phyloP scores from a whole-genome alignment of 495 filamentous ascomycete genomes.

The Pseudevernia furfuracea region DNA sequence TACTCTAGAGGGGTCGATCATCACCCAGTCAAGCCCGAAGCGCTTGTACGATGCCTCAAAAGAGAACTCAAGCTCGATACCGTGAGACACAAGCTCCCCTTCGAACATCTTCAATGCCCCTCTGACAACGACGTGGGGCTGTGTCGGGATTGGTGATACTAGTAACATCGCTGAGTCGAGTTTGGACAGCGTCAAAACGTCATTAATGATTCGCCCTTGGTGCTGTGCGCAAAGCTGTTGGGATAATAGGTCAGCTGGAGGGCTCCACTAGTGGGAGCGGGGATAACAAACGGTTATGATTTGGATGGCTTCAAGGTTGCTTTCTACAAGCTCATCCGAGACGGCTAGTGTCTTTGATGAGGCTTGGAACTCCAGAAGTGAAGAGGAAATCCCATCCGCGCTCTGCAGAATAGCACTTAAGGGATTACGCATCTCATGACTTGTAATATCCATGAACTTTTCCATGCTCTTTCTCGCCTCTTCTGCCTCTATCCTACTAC shows the following conservation, averaged over 20 bases:
- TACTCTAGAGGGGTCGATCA: constrained; percentile 59
- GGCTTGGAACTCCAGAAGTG: constrained; percentile 39
- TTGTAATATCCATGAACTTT: constrained; percentile 82
- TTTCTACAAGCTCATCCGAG: neutral
- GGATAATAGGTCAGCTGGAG: neutral
- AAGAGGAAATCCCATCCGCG: constrained; percentile 61
- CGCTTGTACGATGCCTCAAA: constrained; percentile 49
- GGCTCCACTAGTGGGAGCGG: neutral
- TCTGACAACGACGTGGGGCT: constrained; percentile 59
- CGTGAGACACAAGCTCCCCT: constrained; percentile 56
- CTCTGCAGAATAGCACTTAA: constrained; percentile 73
- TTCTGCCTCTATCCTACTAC: constrained; percentile 49
- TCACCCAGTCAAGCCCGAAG: constrained; percentile 54
- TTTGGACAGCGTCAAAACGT: constrained; percentile 69
- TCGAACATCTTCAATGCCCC: constrained; percentile 64
- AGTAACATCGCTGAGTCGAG: constrained; percentile 65
- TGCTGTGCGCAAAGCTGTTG: constrained; percentile 55
- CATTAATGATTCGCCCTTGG: constrained; percentile 71
- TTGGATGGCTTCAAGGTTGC: neutral
- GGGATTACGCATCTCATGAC: constrained; percentile 80
- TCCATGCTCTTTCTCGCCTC: constrained; percentile 60
- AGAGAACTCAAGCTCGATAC: constrained; percentile 54
- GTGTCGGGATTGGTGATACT: constrained; percentile 57
- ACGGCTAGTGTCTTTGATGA: neutral
- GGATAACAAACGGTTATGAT: neutral